Conservation (phyloP, 2,329 filamentous ascomycete species). For the Diaporthe nobilis region DNA sequence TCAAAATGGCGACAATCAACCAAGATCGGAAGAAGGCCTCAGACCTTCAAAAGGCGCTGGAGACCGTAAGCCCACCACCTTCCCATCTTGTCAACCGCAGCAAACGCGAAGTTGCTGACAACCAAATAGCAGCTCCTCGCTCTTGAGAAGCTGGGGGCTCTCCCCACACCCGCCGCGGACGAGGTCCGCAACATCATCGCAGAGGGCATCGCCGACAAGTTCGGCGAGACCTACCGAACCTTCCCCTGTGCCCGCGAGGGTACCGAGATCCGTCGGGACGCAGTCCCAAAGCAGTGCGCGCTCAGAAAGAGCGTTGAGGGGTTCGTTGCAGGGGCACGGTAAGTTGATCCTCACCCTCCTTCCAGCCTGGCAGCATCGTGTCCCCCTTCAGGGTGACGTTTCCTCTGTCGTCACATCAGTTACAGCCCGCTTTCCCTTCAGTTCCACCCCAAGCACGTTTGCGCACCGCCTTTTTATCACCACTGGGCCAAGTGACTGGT, state of each 20-base stretch:
- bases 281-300: not conserved
- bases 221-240: conserved; percentile 27
- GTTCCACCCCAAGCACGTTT: not conserved
- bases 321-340: not conserved
- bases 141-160: conserved; percentile 25
- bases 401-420: not conserved
- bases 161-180: conserved; percentile 20
- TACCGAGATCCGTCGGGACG: conserved; percentile 34
- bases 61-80: conserved; percentile 24
- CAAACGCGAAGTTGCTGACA: not conserved
- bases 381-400: not conserved
- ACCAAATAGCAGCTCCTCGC: conserved; percentile 31
- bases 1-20: not conserved
- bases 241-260: conserved; percentile 22
- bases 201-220: conserved; percentile 36
- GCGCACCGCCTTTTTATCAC: not conserved
- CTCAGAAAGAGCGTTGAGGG: conserved; percentile 4
- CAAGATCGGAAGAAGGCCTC: conserved; percentile 3
- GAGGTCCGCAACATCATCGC: conserved; percentile 38
- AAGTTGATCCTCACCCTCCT: not conserved
- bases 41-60: conserved; percentile 9
- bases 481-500: not conserved
- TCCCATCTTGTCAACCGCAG: not conserved
- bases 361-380: not conserved
- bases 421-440: not conserved